Percentiles rank a stretch among this genome's conserved stretches.
Conservation (phyloP, 208 protist species). For the Leishmania guyanensis region DNA sequence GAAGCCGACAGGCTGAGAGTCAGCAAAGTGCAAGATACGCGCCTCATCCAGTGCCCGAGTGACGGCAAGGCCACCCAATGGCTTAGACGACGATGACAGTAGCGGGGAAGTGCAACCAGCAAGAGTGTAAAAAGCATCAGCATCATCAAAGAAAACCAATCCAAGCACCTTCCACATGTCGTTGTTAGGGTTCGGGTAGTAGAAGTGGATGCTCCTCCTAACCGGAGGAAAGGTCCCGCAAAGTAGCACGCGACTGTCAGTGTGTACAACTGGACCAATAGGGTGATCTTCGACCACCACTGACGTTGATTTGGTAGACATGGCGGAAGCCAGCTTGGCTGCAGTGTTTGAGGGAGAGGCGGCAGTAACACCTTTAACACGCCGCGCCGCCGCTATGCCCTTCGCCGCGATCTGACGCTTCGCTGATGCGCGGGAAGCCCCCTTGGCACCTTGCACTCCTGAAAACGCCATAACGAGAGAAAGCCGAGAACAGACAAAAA, state of each 20-base stretch:
- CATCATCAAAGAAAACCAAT: slow-evolving; percentile 25
- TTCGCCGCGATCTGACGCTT: neutral
- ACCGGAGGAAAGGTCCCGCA: slow-evolving; percentile 39
- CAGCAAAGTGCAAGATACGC: slow-evolving; percentile 16
- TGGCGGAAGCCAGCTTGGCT: neutral
- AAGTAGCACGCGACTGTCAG: slow-evolving; percentile 27
- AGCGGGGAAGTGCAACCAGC: neutral
- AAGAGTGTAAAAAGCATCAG: slow-evolving; percentile 21
- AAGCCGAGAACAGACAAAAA: neutral
- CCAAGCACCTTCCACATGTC: slow-evolving; percentile 45
- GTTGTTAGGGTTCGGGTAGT: slow-evolving; percentile 42
- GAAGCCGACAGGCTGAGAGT: slow-evolving; percentile 22
- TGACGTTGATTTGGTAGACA: neutral
- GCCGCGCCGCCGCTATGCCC: neutral
- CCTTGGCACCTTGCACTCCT: neutral
- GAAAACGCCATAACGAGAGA: neutral
- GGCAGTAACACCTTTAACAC: neutral
- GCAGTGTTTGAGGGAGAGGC: neutral
- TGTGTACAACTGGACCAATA: slow-evolving; percentile 16
- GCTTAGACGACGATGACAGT: neutral
- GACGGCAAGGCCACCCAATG: neutral
- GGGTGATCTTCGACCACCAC: slow-evolving; percentile 29
- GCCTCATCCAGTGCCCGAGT: slow-evolving; percentile 14
- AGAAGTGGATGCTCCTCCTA: slow-evolving; percentile 31
- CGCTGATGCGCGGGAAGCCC: neutral